Base-by-base conservation (phyloP, 352 stramenopile genomes). In the Blastocystis sp. region DNA sequence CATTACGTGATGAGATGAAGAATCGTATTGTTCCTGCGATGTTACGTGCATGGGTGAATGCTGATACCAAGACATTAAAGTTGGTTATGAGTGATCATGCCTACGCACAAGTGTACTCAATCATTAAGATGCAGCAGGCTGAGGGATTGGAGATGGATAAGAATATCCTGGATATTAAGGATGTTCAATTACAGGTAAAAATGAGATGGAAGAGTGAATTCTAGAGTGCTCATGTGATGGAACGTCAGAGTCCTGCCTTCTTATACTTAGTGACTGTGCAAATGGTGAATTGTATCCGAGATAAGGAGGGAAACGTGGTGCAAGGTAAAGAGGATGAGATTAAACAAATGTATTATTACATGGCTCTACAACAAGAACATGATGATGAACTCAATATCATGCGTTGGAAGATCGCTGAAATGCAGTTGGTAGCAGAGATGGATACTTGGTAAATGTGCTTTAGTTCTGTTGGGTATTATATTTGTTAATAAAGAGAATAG, bases 281-380 rank as follows among this genome's bases (percentile, higher is more conserved):
- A 30, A 76, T 79, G 66, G 66, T 89, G 40, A 64, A 89, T 53
- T 89, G 78, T 56, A 64, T 89, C 17, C 57, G 57, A 48, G 66
- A 89, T 27, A 59, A 42, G 13, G 57, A 78, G n/a, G 78, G 78
- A 19, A 19, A 35, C 19, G 24, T 89, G 1, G 78, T 89, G 5
- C 60, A 89, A 42, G 78, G 78, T 40, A 75, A 89, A 33, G 35
- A 53, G 17, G 57, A 89, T 42, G 78, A 89, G 66, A 69, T 89
- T n/a, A 89, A 89, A 56, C 37, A 89, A 35, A 89, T 79, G 78
- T 89, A 89, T 42, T 89, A 89, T 44, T 79, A 79, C 44, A 79
- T 89, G 42, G 78, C 78, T 59, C 78, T 89, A 35, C 78, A 89
- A 48, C 78, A 89, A 56, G 78, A 89, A 48, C 66, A 79, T n/a